These are phyloP conservation scores for Cercis canadensis DNA, from an alignment of 306 rosid genomes.

Conservation along the genomic window DNA sequence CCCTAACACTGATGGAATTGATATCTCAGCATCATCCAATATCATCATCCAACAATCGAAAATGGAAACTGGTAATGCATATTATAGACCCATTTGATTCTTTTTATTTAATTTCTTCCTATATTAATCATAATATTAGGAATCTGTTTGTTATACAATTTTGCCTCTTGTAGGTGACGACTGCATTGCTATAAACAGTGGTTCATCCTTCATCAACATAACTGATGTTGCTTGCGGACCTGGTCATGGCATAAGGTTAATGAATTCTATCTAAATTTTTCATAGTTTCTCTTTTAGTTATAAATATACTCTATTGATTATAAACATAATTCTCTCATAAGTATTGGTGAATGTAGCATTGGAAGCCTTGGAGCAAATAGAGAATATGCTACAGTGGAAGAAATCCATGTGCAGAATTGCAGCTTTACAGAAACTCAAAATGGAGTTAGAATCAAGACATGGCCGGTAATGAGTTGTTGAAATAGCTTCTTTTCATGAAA, in stretches of 20 bases:
- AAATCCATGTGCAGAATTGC: conserved; percentile 48
- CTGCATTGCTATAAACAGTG: conserved; percentile 35
- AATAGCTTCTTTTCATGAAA: no score
- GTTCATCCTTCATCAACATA: conserved; percentile 35
- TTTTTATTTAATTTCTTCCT: background rate
- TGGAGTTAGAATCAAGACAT: conserved; percentile 72
- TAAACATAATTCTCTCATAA: no score
- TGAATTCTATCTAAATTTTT: no score
- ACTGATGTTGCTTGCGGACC: conserved; percentile 36
- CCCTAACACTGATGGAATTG: conserved; percentile 47
- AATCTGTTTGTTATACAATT: background rate
- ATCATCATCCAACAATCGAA: background rate
- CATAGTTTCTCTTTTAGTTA: no score
- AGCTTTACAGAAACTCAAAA: conserved; percentile 43
- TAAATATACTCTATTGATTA: no score
- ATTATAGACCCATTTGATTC: no score
- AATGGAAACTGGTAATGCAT: conserved; percentile 27
- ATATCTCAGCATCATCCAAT: conserved; percentile 17
- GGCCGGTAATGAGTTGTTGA: conserved; percentile 34
- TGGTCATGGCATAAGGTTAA: conserved; percentile 45
- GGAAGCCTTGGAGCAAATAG: conserved; percentile 58
- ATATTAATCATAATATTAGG: background rate
- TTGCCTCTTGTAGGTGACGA: conserved; percentile 31
- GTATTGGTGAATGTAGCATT: conserved; percentile 32
- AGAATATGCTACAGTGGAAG: conserved; percentile 41